phyloP scores from a whole-genome alignment of 192 early-diverging fungal species.

The Phycomyces blakesleeanus region DNA sequence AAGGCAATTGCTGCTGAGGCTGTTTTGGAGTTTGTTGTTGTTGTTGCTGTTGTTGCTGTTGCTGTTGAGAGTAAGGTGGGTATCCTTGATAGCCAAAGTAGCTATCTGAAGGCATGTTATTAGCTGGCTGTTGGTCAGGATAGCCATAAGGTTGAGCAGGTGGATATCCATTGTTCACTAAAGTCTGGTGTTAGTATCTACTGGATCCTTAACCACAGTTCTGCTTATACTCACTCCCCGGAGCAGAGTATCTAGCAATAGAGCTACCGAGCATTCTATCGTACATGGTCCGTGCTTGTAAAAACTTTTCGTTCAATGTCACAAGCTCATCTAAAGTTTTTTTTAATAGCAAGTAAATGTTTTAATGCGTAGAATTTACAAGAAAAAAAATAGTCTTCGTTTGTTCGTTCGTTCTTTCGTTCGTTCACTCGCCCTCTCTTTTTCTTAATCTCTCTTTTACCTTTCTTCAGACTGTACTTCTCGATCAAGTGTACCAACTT shows the following conservation, averaged over 20 bases:
- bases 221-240: slow-evolving; percentile 11
- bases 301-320: slow-evolving; percentile 68
- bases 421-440: too few relatives aligned
- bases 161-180: slow-evolving; percentile 7
- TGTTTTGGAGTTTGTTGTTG: slow-evolving; percentile 21
- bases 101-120: slow-evolving; percentile 1
- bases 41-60: slow-evolving; percentile 16
- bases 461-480: slow-evolving; percentile 79
- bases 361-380: too few relatives aligned
- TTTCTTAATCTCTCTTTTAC: slow-evolving; percentile 39
- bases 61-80: slow-evolving; percentile 11
- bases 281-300: slow-evolving; percentile 66
- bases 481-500: slow-evolving; percentile 85
- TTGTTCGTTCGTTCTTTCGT: too few relatives aligned
- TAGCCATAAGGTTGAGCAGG: slow-evolving; percentile 10
- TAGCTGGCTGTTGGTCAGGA: slow-evolving; percentile 13
- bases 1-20: neutral
- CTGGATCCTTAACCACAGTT: neutral
- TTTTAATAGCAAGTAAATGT: slow-evolving; percentile 1
- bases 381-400: too few relatives aligned
- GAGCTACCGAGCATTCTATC: slow-evolving; percentile 67
- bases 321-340: slow-evolving; percentile 63
- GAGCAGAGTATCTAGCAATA: slow-evolving; percentile 52
- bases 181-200: neutral
- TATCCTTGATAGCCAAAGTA: slow-evolving; percentile 27